Evolutionary conservation across 179 eudicot species (phyloP).

Genomic region (Pouteria campechiana): DNA sequence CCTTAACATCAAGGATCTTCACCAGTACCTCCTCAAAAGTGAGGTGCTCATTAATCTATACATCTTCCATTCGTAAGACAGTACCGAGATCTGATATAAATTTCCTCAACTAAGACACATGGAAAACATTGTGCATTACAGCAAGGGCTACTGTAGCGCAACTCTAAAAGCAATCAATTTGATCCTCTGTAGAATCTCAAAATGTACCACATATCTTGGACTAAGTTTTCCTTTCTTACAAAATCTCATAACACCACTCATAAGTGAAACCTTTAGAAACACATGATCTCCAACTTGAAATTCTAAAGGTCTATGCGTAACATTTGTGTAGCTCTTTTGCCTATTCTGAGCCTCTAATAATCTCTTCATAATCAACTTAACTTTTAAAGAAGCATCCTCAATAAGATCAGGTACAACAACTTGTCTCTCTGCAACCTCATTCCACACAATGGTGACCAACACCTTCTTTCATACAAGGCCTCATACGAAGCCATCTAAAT

Average conservation of each 20-base stretch:
- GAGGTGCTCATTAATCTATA: neutral
- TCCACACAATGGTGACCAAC: slow-evolving; percentile 1
- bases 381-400: neutral
- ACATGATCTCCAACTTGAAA: neutral
- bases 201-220: slow-evolving; percentile 4
- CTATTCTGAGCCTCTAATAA: no score
- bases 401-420: neutral
- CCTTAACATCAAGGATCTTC: neutral
- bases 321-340: no score
- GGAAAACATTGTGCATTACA: slow-evolving; percentile 1
- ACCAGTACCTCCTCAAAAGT: neutral
- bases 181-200: slow-evolving; percentile 3
- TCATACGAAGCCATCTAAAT: slow-evolving; percentile 1
- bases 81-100: neutral
- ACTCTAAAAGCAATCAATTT: neutral
- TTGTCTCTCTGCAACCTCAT: neutral
- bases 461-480: neutral
- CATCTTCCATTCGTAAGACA: neutral
- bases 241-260: neutral
- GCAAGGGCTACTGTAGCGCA: neutral
- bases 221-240: slow-evolving; percentile 3
- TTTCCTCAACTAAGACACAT: neutral
- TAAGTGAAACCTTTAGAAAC: neutral
- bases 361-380: neutral
- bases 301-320: no score